A percentile compares a stretch with the other conserved stretches of the same genome.
Evolutionary conservation across 2,329 filamentous ascomycete genomes (phyloP).

Genomic region (Elsinoe ampelina): DNA sequence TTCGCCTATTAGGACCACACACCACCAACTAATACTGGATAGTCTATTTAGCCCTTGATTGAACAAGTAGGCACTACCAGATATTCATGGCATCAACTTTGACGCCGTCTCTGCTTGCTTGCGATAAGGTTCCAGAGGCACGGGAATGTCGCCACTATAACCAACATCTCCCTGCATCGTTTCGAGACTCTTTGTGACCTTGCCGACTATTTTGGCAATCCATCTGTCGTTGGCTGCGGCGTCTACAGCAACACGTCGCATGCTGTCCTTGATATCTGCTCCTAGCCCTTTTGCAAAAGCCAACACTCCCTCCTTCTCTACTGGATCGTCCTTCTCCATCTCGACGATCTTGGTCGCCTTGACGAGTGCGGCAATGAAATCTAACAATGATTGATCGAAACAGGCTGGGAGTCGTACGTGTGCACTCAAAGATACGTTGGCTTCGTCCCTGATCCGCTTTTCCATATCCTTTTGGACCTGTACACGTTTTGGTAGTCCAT

Average conservation of each 20-base stretch:
- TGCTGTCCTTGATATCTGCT: constrained; percentile 23
- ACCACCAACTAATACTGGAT: no score
- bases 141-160: constrained; percentile 40
- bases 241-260: constrained; percentile 16
- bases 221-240: constrained; percentile 42
- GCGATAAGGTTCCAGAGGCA: constrained; percentile 34
- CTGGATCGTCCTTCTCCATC: constrained; percentile 35
- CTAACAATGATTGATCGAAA: constrained; percentile 44
- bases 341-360: constrained; percentile 51
- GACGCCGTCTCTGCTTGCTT: constrained; percentile 25
- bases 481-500: constrained; percentile 36
- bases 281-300: constrained; percentile 23
- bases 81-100: constrained; percentile 28
- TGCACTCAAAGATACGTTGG: constrained; percentile 38
- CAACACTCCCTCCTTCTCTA: constrained; percentile 24
- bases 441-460: constrained; percentile 38
- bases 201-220: constrained; percentile 47
- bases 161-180: constrained; percentile 42
- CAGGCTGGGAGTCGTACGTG: constrained; percentile 42
- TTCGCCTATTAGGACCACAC: no score
- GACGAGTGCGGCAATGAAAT: constrained; percentile 46
- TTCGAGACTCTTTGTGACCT: constrained; percentile 41
- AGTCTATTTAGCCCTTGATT: no score
- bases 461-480: constrained; percentile 34
- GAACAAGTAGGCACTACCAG: no score